Evolutionary conservation across 139 green algal genomes (phyloP), one percentile per base, ranked within the genome.

Genomic region (Trebouxia sp.): DNA sequence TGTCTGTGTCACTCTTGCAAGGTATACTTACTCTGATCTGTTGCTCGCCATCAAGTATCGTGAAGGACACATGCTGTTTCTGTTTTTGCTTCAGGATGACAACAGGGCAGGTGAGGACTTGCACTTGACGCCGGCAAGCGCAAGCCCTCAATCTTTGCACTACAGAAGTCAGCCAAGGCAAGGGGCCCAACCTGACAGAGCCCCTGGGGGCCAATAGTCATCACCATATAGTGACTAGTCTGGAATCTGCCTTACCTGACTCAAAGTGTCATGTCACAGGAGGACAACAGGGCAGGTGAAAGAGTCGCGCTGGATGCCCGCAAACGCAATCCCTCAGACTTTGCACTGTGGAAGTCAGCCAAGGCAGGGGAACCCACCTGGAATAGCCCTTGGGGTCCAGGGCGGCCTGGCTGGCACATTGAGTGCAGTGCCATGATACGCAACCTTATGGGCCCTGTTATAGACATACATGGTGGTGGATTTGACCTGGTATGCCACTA

Each of bases 271-370:
- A 5, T 45, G 12, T 74, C 77, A 26, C 85, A 90, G 86, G 90
- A 96, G 37, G 92, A 97, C 83, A 95, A 95, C 80, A 83, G 92
- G 12, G 93, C 94, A 6, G 96, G 96, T 9, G 93, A 98, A 85
- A 84, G 96, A 9, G 94, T 99, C 45, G 90, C 88, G 0, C 87
- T 98, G 37, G 96, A 98, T 82, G 82, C 38, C 22, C 85, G 94
- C 41, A 99, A 99, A 88, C 88, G 90, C 26, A 86, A 91, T 28
- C 85, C 94, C 0, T 92, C 90, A 0, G 97, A 99, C 84, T 99
- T 99, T 92, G 97, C 93, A 11, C 91, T 99, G n/a, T 98, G 94
- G 94, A 98, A 99, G 87, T 86, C 87, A 0, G 92, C 94, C 67
- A 99, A 99, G 90, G 82, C 89, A 0, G 93, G 91, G 32, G 97